These are phyloP conservation scores for Penicillium sp. DNA, from an alignment of 2,329 filamentous ascomycete genomes.

Conservation along the genomic window DNA sequence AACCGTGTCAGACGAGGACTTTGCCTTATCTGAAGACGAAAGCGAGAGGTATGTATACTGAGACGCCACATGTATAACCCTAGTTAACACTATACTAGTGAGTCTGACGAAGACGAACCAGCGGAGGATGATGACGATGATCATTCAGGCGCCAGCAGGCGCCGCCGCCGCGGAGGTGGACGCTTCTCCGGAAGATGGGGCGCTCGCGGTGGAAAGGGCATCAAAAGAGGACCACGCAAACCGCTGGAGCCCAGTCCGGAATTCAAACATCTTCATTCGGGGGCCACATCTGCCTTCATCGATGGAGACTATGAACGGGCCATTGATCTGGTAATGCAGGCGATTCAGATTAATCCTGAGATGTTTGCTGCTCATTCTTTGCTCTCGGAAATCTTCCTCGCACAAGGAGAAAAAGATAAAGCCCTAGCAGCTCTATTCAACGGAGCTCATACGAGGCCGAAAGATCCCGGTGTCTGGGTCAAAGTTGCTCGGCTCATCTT, in stretches of 20 bases:
- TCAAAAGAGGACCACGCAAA: conserved; percentile 47
- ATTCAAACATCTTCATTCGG: conserved; percentile 48
- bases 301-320: conserved; percentile 47
- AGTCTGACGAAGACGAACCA: conserved; percentile 23
- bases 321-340: conserved; percentile 44
- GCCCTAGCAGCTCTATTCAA: conserved; percentile 56
- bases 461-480: conserved; percentile 57
- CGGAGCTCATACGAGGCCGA: conserved; percentile 56
- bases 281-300: conserved; percentile 50
- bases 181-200: conserved; percentile 38
- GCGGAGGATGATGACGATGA: conserved; percentile 28
- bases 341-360: conserved; percentile 58
- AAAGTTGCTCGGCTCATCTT: conserved; percentile 56
- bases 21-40: conserved; percentile 24
- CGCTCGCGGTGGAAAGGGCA: conserved; percentile 44
- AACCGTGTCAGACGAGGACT: conserved; percentile 26
- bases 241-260: conserved; percentile 48
- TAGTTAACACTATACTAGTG: conserved; percentile 19
- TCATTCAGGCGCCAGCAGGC: conserved; percentile 23
- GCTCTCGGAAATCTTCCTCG: conserved; percentile 57
- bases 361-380: conserved; percentile 61
- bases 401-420: conserved; percentile 56
- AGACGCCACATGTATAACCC: background rate
- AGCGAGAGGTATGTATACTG: conserved; percentile 27
- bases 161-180: conserved; percentile 31